Percentiles rank a stretch among this genome's conserved stretches.
Conservation (phyloP, 179 eudicot species). For the Silene coronaria region DNA sequence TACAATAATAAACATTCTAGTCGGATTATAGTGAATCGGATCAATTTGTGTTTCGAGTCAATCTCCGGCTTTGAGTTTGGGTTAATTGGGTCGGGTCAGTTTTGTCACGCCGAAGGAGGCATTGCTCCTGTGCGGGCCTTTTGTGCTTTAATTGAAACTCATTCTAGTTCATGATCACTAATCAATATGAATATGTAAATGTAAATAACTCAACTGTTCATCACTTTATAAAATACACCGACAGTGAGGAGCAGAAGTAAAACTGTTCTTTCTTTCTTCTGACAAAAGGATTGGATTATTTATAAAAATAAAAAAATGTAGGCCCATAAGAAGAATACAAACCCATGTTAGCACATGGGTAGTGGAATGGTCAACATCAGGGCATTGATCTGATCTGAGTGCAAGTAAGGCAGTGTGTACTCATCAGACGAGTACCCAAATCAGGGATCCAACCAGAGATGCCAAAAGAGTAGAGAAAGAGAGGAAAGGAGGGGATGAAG, state of each 20-base stretch:
- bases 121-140: too few species aligned
- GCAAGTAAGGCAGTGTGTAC: not conserved
- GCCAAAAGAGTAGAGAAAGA: slow-evolving; percentile 12
- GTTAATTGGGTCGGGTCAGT: too few species aligned
- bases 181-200: too few species aligned
- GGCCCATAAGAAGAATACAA: not conserved
- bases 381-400: slow-evolving; percentile 10
- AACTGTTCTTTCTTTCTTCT: not conserved
- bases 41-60: too few species aligned
- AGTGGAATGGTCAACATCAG: slow-evolving; percentile 7
- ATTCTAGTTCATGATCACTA: too few species aligned
- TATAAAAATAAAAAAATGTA: slow-evolving; percentile 10
- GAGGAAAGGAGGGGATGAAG: slow-evolving; percentile 27
- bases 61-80: too few species aligned
- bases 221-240: too few species aligned
- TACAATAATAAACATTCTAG: too few species aligned
- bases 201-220: not conserved
- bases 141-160: too few species aligned
- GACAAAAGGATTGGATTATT: slow-evolving; percentile 18
- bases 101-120: too few species aligned
- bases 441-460: slow-evolving; percentile 14
- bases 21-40: too few species aligned
- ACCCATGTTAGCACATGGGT: slow-evolving; percentile 5
- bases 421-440: slow-evolving; percentile 13
- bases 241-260: slow-evolving; percentile 13